Conservation (phyloP, 140 eudicot species). For the Bidens hawaiensis region DNA sequence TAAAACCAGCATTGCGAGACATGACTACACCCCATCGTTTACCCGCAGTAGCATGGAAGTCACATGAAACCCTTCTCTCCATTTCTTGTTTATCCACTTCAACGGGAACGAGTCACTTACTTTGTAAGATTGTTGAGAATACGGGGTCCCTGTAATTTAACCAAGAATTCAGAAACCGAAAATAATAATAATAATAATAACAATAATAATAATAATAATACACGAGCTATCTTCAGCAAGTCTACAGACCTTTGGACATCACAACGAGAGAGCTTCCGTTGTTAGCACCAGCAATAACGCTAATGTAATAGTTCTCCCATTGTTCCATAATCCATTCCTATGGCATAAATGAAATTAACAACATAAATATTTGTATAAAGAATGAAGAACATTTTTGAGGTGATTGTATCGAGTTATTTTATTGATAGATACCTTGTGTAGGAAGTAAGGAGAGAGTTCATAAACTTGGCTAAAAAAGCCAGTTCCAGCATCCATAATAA, state of each 20-base stretch:
- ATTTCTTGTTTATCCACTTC: no score
- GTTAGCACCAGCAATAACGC: conserved; percentile 55
- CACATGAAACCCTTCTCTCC: conserved; percentile 84
- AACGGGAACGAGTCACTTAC: no score
- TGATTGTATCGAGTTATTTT: neutral
- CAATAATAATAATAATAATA: no score
- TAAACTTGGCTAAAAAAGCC: conserved; percentile 50
- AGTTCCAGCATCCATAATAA: conserved; percentile 78
- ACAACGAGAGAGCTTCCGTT: conserved; percentile 70
- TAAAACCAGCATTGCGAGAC: conserved; percentile 68
- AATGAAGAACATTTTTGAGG: neutral
- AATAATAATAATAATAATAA: no score
- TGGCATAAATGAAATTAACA: neutral
- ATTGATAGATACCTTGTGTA: conserved; percentile 53
- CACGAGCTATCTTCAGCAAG: neutral
- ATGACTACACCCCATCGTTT: conserved; percentile 82
- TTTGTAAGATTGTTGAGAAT: no score
- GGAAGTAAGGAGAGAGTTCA: conserved; percentile 53
- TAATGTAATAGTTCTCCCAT: conserved; percentile 70
- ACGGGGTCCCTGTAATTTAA: conserved; percentile 46
- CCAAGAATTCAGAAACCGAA: neutral
- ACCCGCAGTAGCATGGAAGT: conserved; percentile 83
- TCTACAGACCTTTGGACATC: conserved; percentile 61
- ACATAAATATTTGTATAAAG: neutral
- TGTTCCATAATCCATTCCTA: conserved; percentile 85